These are phyloP conservation scores for Penicillium sp. DNA, from an alignment of 2,329 filamentous ascomycete species.

Conservation along the genomic window DNA sequence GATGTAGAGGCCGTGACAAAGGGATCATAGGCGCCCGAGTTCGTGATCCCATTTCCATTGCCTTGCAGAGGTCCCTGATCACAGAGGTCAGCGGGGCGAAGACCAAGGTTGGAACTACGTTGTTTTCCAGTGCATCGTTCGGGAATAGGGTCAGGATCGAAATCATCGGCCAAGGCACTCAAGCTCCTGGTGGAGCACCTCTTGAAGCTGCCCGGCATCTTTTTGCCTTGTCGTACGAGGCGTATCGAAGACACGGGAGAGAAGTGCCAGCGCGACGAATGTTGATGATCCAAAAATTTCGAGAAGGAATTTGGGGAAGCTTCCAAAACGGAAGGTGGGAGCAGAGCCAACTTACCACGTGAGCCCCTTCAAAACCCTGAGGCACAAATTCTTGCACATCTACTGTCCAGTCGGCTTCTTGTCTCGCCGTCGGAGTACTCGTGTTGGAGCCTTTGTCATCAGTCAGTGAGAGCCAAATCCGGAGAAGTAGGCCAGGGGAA, in stretches of 20 bases:
- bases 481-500: background rate
- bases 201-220: constrained; percentile 10
- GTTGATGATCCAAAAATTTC: background rate
- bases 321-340: constrained; percentile 17
- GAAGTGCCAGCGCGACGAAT: background rate
- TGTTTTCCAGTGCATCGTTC: constrained; percentile 6
- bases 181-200: constrained; percentile 20
- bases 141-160: constrained; percentile 18
- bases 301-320: background rate
- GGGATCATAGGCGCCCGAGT: constrained; percentile 61
- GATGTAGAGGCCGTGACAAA: constrained; percentile 63
- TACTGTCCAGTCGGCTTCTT: constrained; percentile 50
- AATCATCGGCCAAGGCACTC: constrained; percentile 30
- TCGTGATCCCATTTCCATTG: constrained; percentile 56
- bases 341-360: constrained; percentile 48
- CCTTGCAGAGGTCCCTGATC: constrained; percentile 40
- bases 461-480: constrained; percentile 23
- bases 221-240: background rate
- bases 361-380: constrained; percentile 53
- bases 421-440: constrained; percentile 43
- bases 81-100: constrained; percentile 20
- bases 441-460: constrained; percentile 41
- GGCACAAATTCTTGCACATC: constrained; percentile 56
- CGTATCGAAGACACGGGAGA: background rate
- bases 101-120: constrained; percentile 14